A percentile compares a stretch with the other conserved stretches of the same genome.
phyloP scores from a whole-genome alignment of 1,139 yeast genomes.

The Candida anutae region DNA sequence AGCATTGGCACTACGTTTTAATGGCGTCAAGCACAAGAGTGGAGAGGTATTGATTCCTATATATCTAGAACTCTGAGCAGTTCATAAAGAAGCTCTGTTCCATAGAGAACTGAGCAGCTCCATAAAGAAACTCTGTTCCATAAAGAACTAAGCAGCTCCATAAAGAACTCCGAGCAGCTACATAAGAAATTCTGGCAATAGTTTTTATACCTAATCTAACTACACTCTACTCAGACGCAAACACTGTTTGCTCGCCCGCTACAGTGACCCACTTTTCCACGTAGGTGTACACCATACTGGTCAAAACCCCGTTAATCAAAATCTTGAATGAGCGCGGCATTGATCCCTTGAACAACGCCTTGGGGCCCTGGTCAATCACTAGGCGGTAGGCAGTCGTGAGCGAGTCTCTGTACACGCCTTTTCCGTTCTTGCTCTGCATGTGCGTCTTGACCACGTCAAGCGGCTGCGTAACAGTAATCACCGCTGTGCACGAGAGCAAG shows the following conservation, averaged over 20 bases:
- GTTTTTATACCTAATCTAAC: no score
- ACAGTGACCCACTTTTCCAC: constrained; percentile 44
- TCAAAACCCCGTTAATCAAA: constrained; percentile 71
- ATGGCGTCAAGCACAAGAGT: constrained; percentile 42
- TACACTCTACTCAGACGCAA: no score
- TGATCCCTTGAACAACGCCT: constrained; percentile 69
- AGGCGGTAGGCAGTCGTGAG: constrained; percentile 67
- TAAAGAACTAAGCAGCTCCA: no score
- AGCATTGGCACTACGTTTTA: constrained; percentile 42
- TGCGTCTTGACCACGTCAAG: constrained; percentile 84
- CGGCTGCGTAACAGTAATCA: constrained; percentile 81
- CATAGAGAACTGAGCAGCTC: no score
- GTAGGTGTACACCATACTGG: constrained; percentile 60
- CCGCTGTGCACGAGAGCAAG: constrained; percentile 51
- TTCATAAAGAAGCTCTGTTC: no score
- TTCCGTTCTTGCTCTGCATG: constrained; percentile 72
- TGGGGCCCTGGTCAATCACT: constrained; percentile 59
- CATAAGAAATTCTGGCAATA: no score
- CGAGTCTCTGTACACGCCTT: constrained; percentile 56
- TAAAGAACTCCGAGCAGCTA: no score
- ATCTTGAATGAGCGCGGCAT: constrained; percentile 75
- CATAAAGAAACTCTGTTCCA: no score
- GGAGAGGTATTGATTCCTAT: constrained; percentile 47
- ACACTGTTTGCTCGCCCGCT: constrained; percentile 45
- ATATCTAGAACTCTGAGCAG: constrained; percentile 23